A percentile compares a stretch with the other conserved stretches of the same genome.
Evolutionary conservation across 2,329 filamentous ascomycete genomes (phyloP).

Genomic region (Huntiella savannae): DNA sequence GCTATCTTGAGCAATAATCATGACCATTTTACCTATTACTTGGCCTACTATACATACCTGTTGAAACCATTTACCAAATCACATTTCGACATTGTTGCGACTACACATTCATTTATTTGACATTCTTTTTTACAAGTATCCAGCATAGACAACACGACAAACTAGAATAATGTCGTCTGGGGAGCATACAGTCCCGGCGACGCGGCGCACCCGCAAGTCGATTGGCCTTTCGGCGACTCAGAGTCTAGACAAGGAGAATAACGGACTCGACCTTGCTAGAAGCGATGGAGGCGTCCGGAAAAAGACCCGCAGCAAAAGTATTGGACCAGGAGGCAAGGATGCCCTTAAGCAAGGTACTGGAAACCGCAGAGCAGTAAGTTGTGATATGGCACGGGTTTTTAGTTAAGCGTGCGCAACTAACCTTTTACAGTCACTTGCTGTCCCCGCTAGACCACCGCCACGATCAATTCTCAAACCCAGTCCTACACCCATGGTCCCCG

Average conservation of each 20-base stretch:
- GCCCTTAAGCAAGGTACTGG: conserved; percentile 55
- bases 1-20: background rate
- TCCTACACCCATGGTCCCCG: conserved; percentile 48
- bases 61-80: too few relatives aligned
- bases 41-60: too few relatives aligned
- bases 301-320: conserved; percentile 84
- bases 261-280: conserved; percentile 44
- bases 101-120: too few relatives aligned
- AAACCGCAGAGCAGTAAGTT: conserved; percentile 58
- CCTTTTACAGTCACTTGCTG: conserved; percentile 33
- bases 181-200: conserved; percentile 29
- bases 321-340: conserved; percentile 80
- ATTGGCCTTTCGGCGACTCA: conserved; percentile 37
- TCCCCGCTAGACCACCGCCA: conserved; percentile 29
- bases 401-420: background rate
- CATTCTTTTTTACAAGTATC: too few relatives aligned
- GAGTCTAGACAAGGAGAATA: conserved; percentile 53
- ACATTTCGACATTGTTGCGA: too few relatives aligned
- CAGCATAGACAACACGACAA: background rate
- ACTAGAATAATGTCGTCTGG: conserved; percentile 6
- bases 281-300: conserved; percentile 32
- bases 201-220: conserved; percentile 49
- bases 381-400: background rate
- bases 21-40: too few relatives aligned
- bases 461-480: conserved; percentile 69